A percentile compares a stretch with the other conserved stretches of the same genome.
Conservation (phyloP, 2,329 filamentous ascomycete species). For the Paraphoma sp. region DNA sequence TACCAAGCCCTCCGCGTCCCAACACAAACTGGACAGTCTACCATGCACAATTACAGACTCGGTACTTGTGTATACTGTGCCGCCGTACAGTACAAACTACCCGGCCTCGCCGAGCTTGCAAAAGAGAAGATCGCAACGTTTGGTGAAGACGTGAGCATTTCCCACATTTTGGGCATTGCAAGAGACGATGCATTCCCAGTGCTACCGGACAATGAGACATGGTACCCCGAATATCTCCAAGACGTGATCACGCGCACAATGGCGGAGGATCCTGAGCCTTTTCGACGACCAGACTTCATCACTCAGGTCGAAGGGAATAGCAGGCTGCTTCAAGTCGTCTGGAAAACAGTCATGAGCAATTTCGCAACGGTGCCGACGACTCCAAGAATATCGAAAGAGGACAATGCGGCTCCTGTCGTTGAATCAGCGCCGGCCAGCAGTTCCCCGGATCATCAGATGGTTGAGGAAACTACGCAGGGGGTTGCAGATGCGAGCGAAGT, state of each 20-base stretch:
- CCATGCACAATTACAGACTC: conserved; percentile 20
- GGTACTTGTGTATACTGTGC: conserved; percentile 35
- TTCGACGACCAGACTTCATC: conserved; percentile 29
- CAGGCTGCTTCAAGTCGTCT: conserved; percentile 33
- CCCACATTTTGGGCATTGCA: conserved; percentile 28
- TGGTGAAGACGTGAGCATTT: conserved; percentile 25
- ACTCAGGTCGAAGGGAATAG: conserved; percentile 34
- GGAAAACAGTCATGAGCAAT: conserved; percentile 36
- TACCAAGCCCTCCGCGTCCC: conserved; percentile 22
- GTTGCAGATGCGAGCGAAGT: background rate
- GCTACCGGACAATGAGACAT: conserved; percentile 28
- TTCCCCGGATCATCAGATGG: background rate
- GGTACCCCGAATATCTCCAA: conserved; percentile 35
- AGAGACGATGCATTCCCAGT: conserved; percentile 28
- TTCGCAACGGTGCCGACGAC: conserved; percentile 7
- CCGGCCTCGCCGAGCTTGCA: conserved; percentile 31
- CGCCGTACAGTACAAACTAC: conserved; percentile 31
- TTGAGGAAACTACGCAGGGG: background rate
- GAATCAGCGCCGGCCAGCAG: background rate
- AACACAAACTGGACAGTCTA: conserved; percentile 2
- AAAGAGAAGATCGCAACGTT: conserved; percentile 26
- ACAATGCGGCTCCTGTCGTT: background rate
- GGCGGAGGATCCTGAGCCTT: conserved; percentile 27
- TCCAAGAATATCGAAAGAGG: background rate
- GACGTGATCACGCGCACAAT: conserved; percentile 25